phyloP scores from a whole-genome alignment of 176 grass and related monocot species.

The Oryza meyeriana region DNA sequence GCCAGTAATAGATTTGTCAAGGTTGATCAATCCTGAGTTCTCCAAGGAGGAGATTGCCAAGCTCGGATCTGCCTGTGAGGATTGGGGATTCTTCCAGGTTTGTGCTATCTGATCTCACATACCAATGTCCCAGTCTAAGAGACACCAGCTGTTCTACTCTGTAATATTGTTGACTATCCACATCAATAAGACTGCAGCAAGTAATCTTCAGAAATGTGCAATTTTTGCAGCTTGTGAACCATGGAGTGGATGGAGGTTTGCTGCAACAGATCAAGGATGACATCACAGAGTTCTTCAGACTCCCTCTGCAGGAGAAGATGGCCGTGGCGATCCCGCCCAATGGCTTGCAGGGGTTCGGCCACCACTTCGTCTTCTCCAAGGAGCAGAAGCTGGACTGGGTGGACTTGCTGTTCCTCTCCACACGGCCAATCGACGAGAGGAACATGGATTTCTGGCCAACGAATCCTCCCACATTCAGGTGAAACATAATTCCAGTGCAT shows the following conservation, averaged over 20 bases:
- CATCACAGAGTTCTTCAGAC: constrained; percentile 46
- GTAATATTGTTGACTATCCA: background rate
- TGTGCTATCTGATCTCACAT: background rate
- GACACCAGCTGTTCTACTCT: background rate
- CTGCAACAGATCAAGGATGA: constrained; percentile 25
- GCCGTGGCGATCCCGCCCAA: constrained; percentile 27
- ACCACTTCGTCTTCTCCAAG: constrained; percentile 56
- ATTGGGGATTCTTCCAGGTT: constrained; percentile 66
- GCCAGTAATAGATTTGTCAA: constrained; percentile 35
- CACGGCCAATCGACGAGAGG: constrained; percentile 31
- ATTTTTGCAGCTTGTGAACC: constrained; percentile 40
- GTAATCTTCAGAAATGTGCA: constrained; percentile 8
- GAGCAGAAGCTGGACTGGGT: constrained; percentile 77
- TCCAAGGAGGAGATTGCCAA: constrained; percentile 36
- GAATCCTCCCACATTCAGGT: constrained; percentile 39
- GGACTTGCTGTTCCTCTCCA: constrained; percentile 37
- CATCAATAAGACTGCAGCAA: background rate
- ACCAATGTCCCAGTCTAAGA: background rate
- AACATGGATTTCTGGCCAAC: constrained; percentile 45
- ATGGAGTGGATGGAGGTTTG: constrained; percentile 16
- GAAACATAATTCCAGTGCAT: background rate
- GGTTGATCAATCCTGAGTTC: constrained; percentile 31
- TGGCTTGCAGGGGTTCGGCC: constrained; percentile 57
- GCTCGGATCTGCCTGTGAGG: constrained; percentile 47
- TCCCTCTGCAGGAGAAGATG: constrained; percentile 44